Percentiles rank a stretch among this genome's conserved stretches.
Conservation (phyloP, 192 early-diverging fungal genomes). For the Backusella macrospora region DNA sequence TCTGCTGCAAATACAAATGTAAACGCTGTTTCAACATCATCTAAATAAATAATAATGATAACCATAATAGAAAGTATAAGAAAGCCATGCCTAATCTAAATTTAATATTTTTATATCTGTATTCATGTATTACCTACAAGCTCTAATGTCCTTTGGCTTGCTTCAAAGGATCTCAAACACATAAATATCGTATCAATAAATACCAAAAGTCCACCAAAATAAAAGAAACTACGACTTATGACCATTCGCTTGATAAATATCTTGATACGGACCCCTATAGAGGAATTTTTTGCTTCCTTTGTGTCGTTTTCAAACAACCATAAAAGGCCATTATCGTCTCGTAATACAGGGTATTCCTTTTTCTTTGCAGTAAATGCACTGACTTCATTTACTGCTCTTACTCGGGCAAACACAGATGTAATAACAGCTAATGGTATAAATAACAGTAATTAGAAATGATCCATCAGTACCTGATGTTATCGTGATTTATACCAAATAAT, state of each 20-base stretch:
- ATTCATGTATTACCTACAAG: constrained; percentile 34
- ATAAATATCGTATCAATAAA: constrained; percentile 51
- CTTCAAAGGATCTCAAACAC: constrained; percentile 44
- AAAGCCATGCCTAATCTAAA: background rate
- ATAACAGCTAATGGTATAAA: constrained; percentile 49
- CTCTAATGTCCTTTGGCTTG: constrained; percentile 23
- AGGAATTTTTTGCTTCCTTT: background rate
- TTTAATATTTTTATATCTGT: background rate
- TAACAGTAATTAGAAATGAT: background rate
- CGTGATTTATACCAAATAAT: constrained; percentile 35
- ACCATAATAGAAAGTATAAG: background rate
- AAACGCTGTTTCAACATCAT: constrained; percentile 48
- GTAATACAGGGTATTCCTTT: constrained; percentile 21
- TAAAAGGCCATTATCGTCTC: background rate
- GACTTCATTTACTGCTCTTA: constrained; percentile 46
- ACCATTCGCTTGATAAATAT: constrained; percentile 18
- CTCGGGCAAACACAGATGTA: constrained; percentile 56
- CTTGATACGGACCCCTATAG: constrained; percentile 1
- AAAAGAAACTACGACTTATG: constrained; percentile 31
- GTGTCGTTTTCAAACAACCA: constrained; percentile 28
- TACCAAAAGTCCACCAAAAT: constrained; percentile 42
- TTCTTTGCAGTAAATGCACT: constrained; percentile 53
- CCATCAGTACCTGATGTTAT: background rate
- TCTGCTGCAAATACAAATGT: constrained; percentile 54
- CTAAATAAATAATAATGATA: constrained; percentile 30